These are phyloP conservation scores for Noccaea caerulescens DNA, from an alignment of 345 rosid genomes.

Conservation along the genomic window DNA sequence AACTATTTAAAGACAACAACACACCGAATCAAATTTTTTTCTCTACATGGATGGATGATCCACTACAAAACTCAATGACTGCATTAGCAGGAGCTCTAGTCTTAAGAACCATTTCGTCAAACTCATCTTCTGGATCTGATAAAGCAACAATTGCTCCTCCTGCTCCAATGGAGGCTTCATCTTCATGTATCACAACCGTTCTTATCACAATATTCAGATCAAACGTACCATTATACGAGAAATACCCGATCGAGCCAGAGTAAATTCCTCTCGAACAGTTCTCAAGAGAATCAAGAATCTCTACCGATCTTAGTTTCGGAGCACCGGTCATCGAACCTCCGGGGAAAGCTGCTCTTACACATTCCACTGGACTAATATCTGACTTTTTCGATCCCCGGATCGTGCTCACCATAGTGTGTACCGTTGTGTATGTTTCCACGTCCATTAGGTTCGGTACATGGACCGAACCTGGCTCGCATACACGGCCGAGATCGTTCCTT, in stretches of 20 bases:
- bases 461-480: conserved; percentile 88
- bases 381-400: conserved; percentile 66
- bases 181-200: conserved; percentile 78
- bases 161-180: conserved; percentile 90
- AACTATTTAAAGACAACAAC: no score
- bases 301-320: conserved; percentile 91
- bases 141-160: conserved; percentile 90
- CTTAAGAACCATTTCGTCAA: conserved; percentile 88
- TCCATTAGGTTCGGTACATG: conserved; percentile 96
- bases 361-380: conserved; percentile 66
- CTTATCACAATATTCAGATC: conserved; percentile 94
- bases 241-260: conserved; percentile 92
- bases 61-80: conserved; percentile 55
- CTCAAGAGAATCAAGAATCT: conserved; percentile 81
- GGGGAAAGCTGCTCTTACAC: conserved; percentile 86
- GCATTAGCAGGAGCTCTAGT: conserved; percentile 78
- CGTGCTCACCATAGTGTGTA: conserved; percentile 97
- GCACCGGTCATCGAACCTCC: conserved; percentile 99
- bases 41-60: no score
- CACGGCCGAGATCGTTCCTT: conserved; percentile 93
- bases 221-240: conserved; percentile 80
- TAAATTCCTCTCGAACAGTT: conserved; percentile 82
- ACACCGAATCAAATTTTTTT: no score
- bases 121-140: conserved; percentile 85
- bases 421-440: conserved; percentile 93